These are phyloP conservation scores for Chernovozyma aurita DNA, from an alignment of 1,139 yeast species.

Conservation along the genomic window DNA sequence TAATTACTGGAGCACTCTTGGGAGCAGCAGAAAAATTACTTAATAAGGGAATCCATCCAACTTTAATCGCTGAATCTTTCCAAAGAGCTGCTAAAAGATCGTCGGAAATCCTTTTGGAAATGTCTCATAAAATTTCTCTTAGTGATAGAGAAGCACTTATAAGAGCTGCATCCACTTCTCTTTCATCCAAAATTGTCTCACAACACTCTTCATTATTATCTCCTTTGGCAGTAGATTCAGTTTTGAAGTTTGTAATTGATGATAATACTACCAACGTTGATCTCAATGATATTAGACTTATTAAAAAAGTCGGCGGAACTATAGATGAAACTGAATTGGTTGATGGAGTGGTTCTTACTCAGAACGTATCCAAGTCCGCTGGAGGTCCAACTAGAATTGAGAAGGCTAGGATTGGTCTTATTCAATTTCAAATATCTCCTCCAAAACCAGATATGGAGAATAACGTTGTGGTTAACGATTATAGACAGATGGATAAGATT, in stretches of 20 bases:
- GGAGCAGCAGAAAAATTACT: conserved; percentile 93
- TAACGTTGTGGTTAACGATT: conserved; percentile 93
- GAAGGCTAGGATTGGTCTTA: conserved; percentile 86
- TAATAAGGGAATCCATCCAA: conserved; percentile 92
- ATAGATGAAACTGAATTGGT: conserved; percentile 93
- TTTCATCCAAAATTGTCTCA: conserved; percentile 91
- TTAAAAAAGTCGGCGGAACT: conserved; percentile 95
- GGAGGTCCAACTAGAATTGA: conserved; percentile 97
- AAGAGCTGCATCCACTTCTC: conserved; percentile 91
- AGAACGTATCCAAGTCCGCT: conserved; percentile 80
- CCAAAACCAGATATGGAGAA: conserved; percentile 99
- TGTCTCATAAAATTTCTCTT: conserved; percentile 75
- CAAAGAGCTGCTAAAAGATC: conserved; percentile 89
- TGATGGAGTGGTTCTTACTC: conserved; percentile 91
- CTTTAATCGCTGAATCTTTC: conserved; percentile 90
- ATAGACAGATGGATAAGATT: conserved; percentile 98
- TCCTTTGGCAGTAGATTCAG: conserved; percentile 94
- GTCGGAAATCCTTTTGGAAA: conserved; percentile 77
- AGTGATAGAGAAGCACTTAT: conserved; percentile 76
- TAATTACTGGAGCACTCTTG: conserved; percentile 86
- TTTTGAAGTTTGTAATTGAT: conserved; percentile 65
- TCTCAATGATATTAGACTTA: conserved; percentile 77
- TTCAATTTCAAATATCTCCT: conserved; percentile 95
- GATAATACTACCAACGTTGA: conserved; percentile 66
- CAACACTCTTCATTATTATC: conserved; percentile 83